Base-by-base conservation (phyloP, 306 rosid species). In the Datisca glomerata region DNA sequence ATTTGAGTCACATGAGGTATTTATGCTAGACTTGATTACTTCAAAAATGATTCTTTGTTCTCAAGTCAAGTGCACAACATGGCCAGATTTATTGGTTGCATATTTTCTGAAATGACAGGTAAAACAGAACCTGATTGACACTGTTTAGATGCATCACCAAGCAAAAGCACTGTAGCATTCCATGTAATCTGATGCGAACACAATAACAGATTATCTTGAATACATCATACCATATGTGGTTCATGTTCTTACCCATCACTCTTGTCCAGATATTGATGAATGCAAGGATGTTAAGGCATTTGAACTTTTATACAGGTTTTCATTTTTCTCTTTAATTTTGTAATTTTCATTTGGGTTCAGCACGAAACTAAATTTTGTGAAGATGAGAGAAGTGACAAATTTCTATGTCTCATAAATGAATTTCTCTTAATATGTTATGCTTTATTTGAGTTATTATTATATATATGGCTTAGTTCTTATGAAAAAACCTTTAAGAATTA, bases 81-180 rank as follows among this genome's bases (percentile, higher is more conserved):
- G 14, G 18, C 19, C 19, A 12, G 47, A 38, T 41, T 53, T 24
- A n/a, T n/a, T n/a, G n/a, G n/a, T n/a, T 58, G 44, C 42, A 49
- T 51, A 51, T 53, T 59, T 18, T 61, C 45, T 66, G 60, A 55
- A 61, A 68, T 51, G 57, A 47, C 76, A 91, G 98, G 80, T 64
- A 58, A 91, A 69, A 47, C 96, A 80, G 54, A 75, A 73, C 58
- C 63, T 91, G 55, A 62, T 68, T 43, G 98, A 91, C 66, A 75
- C 84, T 67, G 68, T 91, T 72, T 96, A 80, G 65, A 80, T 80
- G 92, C 78, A 56, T 66, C 76, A 80, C 63, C 98, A 75, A 61
- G 56, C 79, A 5, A 91, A 78, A 74, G 76, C 85, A 13, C 79
- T 84, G 0, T 81, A 84, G 53, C 56, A 50, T 40, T 58, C 83